Base-by-base conservation (phyloP, 306 rosid species). In the Lathyrus oleraceus region DNA sequence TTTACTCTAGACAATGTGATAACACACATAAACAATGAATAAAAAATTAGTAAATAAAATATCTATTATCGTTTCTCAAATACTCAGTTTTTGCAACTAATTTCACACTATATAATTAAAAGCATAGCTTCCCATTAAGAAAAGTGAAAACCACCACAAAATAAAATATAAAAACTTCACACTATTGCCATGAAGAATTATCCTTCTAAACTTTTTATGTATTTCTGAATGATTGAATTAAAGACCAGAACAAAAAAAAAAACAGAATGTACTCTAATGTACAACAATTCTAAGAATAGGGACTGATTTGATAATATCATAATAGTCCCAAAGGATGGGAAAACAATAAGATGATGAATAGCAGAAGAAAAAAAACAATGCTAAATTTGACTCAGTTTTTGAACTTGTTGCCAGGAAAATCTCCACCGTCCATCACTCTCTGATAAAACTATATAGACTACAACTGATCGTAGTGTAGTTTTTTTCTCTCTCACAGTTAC, bases 241-340 rank as follows among this genome's bases (percentile, higher is more conserved):
- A 73, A 53, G 70, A 21, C 20, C 51, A 28, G 38, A 23, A 19
- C n/a, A n/a, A 10, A 36, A 17, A 65, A 65, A 42, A 64, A 38
- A 38, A 12, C 57, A 39, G 20, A 57, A 65, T 38, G 28, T 21
- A 40, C 28, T 16, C 38, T 39, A 40, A 40, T 59, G 27, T 15
- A 56, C 48, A 48, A 14, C 30, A 56, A 67, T 9, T 15, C 6
- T 5, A 15, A 13, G n/a, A 20, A 5, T 57, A 10, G 23, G 44
- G 74, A 72, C 27, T 10, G 6, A 17, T 20, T 19, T 38, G 27
- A 35, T 4, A 10, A 52, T 20, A 20, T 20, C 60, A 53, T 21
- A 61, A 16, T 38, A 61, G 67, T 61, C 67, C 30, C 67, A 17
- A 17, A 35, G 67, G 10, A 38, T 61, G 67, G 67, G 69, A 64